Evolutionary conservation across 1,284 basidiomycete species (phyloP), one percentile per base, ranked within the genome.

Genomic region (Microbotryum intermedium): DNA sequence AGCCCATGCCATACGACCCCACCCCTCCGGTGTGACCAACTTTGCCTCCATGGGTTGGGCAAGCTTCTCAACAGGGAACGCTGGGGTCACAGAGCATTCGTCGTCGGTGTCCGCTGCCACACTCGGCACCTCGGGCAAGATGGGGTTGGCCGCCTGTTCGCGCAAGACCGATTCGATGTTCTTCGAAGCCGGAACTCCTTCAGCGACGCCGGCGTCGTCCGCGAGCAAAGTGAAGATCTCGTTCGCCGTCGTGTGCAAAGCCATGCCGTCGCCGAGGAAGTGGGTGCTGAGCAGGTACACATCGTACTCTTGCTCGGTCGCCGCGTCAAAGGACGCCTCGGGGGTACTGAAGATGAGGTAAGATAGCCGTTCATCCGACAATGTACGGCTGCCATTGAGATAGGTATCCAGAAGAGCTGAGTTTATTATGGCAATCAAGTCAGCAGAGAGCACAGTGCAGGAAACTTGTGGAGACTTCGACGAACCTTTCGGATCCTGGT

Each of bases 201-300:
- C 46, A 10, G 20, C 20, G 29, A 11, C 11, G 50, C 20, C 7
- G n/a, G 50, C 26, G 21, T 18, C 39, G 6, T 58, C 64, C 13
- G 68, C 70, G 28, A 89, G 75, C 6, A 88, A 75, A 11, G 72
- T 67, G 71, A 87, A 84, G 70, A 88, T 82, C 66, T 88, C 84
- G 70, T 87, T 85, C 13, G 84, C 83, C 62, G 84, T 84, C 59
- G 79, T 77, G 72, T 89, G 86, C 20, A 88, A 77, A 3, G 86
- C 85, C 82, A 87, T 86, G 28, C 85, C 86, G 70, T 89, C 87
- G 10, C 85, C 86, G 45, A 88, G 72, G 72, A 83, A 88, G 69
- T 88, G 86, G 11, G 84, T 80, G 4, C 84, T 83, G 68, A 83
- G 83, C 34, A 88, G 79, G 53, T 86, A 73, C 53, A 85, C 71